Evolutionary conservation across 257 asterid species (phyloP).

Genomic region (Orobanche coerulescens): DNA sequence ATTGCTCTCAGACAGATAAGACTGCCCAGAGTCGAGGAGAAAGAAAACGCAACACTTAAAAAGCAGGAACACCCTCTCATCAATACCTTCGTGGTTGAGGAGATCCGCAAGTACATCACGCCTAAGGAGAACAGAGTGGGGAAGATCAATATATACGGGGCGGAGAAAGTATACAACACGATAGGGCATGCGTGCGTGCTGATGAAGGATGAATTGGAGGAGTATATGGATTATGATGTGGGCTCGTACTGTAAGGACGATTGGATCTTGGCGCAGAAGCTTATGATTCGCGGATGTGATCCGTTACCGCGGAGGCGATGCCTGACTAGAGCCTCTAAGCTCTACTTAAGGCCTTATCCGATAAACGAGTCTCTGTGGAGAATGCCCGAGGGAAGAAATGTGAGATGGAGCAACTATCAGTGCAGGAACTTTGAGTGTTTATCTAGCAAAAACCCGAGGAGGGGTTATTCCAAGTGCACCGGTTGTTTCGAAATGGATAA

Average conservation of each 20-base stretch:
- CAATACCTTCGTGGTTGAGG: constrained; percentile 63
- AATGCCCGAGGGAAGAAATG: constrained; percentile 76
- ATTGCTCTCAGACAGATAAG: constrained; percentile 78
- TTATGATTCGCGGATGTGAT: constrained; percentile 78
- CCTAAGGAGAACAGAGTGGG: constrained; percentile 60
- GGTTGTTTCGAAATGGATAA: constrained; percentile 92
- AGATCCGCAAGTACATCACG: constrained; percentile 78
- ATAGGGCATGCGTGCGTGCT: constrained; percentile 75
- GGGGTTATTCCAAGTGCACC: constrained; percentile 59
- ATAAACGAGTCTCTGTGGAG: constrained; percentile 83
- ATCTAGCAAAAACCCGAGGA: constrained; percentile 61
- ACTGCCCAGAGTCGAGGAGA: constrained; percentile 37
- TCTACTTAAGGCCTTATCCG: constrained; percentile 61
- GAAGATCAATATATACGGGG: constrained; percentile 58
- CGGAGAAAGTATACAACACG: constrained; percentile 52
- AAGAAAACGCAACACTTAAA: constrained; percentile 27
- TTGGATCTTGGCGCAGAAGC: constrained; percentile 72
- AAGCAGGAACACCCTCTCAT: constrained; percentile 76
- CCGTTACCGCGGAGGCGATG: constrained; percentile 83
- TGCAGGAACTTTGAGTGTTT: constrained; percentile 73
- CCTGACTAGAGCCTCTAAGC: constrained; percentile 76
- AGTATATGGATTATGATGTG: constrained; percentile 79
- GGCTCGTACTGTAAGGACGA: constrained; percentile 91
- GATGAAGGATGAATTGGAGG: constrained; percentile 69
- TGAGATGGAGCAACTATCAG: constrained; percentile 77